Evolutionary conservation across 2,329 filamentous ascomycete species (phyloP), one percentile per base, ranked within the genome.

Genomic region (Thielaviopsis punctulata): DNA sequence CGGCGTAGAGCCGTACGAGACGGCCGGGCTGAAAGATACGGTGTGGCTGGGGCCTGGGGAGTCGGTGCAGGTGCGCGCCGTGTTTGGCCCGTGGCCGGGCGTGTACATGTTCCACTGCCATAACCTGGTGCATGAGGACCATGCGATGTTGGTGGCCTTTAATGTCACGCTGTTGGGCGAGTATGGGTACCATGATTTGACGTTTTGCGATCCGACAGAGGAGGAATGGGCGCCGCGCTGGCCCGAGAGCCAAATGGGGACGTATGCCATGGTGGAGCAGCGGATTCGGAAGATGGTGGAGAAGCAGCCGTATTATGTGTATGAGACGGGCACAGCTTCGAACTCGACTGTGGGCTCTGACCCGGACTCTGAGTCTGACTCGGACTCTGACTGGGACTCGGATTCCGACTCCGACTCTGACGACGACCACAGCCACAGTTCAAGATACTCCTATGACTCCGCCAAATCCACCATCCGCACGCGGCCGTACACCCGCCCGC

Each of bases 11-110:
- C 67, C 72, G 0, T 79, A 79, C 57, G 76, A 80, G 62, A 63
- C 65, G 1, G 69, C 66, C 0, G 75, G 72, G 0, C 67, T 77
- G 18, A 79, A 79, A 61, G 76, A 80, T 57, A 71, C 77, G 1
- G 73, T 78, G 1, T 73, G 73, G 66, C 65, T 80, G 1, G 71
- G 68, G 9, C 62, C 62, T 0, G 68, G 69, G 18, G 75, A 79
- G 62, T 69, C 63, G 1, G 70, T 73, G 12, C 64, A 66, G 5
- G 72, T 76, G 0, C 65, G 73, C 41, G 73, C 73, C 1, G 65
- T 69, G 57, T 76, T 72, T 57, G 68, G 68, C 2, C 73, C 73
- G 0, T 75, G 69, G 68, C 69, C 72, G 51, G 76, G 76, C 8
- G 62, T 70, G 2, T 71, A 71, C 62, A 70, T 70, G 68, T 70